Percentiles rank a stretch among this genome's conserved stretches.
These are phyloP conservation scores for Auxenochlorella pyrenoidosa DNA, from an alignment of 139 green algal species.

Conservation along the genomic window DNA sequence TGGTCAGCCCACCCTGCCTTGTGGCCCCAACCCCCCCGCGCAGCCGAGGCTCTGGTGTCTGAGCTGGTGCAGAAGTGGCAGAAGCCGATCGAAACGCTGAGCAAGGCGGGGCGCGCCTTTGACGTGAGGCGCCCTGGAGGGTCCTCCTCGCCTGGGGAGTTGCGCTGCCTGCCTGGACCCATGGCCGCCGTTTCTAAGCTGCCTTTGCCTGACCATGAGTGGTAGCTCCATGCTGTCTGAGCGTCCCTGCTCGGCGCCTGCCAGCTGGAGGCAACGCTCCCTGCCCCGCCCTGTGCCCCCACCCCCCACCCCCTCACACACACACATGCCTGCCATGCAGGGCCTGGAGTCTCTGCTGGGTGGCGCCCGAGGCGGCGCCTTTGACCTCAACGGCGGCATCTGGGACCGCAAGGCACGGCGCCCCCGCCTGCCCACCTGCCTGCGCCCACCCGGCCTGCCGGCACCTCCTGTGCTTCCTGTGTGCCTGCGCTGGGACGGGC, in stretches of 20 bases:
- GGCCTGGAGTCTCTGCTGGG: constrained; percentile 84
- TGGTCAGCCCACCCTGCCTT: not conserved
- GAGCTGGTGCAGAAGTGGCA: constrained; percentile 64
- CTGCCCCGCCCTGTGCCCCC: no score
- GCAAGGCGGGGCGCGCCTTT: constrained; percentile 77
- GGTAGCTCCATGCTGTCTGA: no score
- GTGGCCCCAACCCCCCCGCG: not conserved
- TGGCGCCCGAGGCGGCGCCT: constrained; percentile 68
- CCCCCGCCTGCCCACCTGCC: no score
- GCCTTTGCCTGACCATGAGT: not conserved
- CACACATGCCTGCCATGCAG: not conserved
- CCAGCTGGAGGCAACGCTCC: no score
- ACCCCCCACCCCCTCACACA: not conserved
- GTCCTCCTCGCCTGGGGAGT: not conserved
- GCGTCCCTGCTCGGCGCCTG: no score
- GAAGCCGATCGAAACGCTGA: constrained; percentile 70
- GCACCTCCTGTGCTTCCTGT: no score
- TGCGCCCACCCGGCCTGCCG: no score
- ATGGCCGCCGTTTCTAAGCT: not conserved
- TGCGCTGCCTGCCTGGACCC: not conserved
- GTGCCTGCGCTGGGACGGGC: no score
- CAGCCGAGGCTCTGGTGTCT: constrained; percentile 63
- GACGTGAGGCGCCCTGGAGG: constrained; percentile 46
- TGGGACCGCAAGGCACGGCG: constrained; percentile 66
- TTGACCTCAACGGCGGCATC: constrained; percentile 74